Base-by-base conservation (phyloP, 495 filamentous ascomycete species). In the Xylaria sp. region DNA sequence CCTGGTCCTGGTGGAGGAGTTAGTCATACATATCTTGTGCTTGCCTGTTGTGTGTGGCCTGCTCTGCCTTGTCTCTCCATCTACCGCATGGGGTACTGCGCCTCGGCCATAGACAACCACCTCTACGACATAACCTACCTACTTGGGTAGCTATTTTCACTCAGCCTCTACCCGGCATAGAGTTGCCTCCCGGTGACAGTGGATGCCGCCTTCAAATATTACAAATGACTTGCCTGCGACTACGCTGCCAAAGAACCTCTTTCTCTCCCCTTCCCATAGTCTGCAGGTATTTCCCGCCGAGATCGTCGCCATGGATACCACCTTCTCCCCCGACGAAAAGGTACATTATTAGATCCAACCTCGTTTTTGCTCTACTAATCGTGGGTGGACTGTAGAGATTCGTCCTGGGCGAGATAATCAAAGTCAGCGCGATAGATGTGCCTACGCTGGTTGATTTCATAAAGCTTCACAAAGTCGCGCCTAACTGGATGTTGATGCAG, bases 371-470 rank as follows among this genome's bases (percentile, higher is more conserved):
- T 66, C 67, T 57, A 70, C 77, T 82, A 78, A 82, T 71, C 14
- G 31, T 43, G 33, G 33, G 63, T 78, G 48, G 70, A 17, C 68
- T 73, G 35, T 71, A 88, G 86, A 85, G 86, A 76, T 86, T 85
- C 77, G 75, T 87, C 72, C 78, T 88, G 62, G 83, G 82, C 76
- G 85, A 88, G 80, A 85, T 84, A 71, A 82, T 88, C 76, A 88
- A 87, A 73, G 79, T 78, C 72, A 86, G 83, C 79, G 74, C 79
- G 33, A 80, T 88, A 71, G 81, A 86, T 48, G 77, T 85, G 35
- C 75, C 77, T 31, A 75, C 76, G 46, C 76, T 85, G 33, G 78
- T 85, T 57, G 76, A 81, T n/a, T 82, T 85, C 58, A 80, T 85
- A 76, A 83, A 80, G 69, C 62, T 72, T 66, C 78, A 84, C 63